These are phyloP conservation scores for Ruellia speciosa DNA, from an alignment of 305 asterid species.

Conservation along the genomic window DNA sequence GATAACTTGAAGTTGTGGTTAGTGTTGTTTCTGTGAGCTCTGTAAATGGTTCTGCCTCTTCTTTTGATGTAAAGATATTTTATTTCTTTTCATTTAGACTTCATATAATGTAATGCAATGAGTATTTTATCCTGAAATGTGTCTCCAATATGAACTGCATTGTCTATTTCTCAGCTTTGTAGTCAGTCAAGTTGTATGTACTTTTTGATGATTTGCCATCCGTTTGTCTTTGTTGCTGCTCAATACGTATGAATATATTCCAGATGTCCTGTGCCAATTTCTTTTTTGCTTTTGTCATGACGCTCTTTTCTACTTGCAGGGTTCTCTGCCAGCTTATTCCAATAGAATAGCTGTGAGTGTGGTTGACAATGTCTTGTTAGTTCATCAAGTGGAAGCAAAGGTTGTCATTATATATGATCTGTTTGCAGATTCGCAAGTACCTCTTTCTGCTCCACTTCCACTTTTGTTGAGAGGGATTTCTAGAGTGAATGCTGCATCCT, in stretches of 20 bases:
- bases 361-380: conserved; percentile 77
- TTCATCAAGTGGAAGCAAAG: conserved; percentile 95
- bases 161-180: no score
- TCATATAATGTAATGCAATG: not conserved
- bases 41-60: not conserved
- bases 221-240: not conserved
- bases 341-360: conserved; percentile 63
- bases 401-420: conserved; percentile 83
- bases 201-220: conserved; percentile 1
- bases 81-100: not conserved
- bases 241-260: not conserved
- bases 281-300: conserved; percentile 10
- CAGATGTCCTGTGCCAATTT: conserved; percentile 10
- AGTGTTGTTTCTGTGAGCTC: not conserved
- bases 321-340: conserved; percentile 81
- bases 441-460: conserved; percentile 96
- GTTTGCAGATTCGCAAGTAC: conserved; percentile 64
- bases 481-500: conserved; percentile 38
- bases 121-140: not conserved
- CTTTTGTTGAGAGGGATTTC: conserved; percentile 65
- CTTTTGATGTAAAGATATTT: not conserved
- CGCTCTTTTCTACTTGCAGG: conserved; percentile 36
- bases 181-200: not conserved
- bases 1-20: not conserved
- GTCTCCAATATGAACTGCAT: not conserved